phyloP scores from a whole-genome alignment of 2,329 filamentous ascomycete species.

The Fusarium hainanense region DNA sequence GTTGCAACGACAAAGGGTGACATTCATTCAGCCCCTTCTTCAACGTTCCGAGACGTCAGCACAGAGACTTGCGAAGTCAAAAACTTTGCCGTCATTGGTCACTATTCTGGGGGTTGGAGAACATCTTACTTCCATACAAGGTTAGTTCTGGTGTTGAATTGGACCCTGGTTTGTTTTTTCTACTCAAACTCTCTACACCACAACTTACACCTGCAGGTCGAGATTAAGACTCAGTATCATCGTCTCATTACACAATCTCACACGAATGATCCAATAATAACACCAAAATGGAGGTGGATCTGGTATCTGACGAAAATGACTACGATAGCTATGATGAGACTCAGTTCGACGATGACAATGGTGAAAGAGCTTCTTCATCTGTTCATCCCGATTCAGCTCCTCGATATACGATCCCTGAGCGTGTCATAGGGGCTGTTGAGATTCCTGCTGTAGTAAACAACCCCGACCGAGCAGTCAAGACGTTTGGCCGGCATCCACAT shows the following conservation, averaged over 20 bases:
- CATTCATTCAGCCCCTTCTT: not conserved
- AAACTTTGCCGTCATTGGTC: not conserved
- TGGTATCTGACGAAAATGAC: slow-evolving; percentile 37
- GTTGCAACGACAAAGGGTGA: not conserved
- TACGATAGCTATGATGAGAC: slow-evolving; percentile 38
- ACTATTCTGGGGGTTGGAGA: not conserved
- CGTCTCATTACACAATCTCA: too few species aligned
- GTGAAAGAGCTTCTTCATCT: slow-evolving; percentile 2
- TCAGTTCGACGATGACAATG: slow-evolving; percentile 18
- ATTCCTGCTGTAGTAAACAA: slow-evolving; percentile 58
- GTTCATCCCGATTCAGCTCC: slow-evolving; percentile 45
- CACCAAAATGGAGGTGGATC: slow-evolving; percentile 10
- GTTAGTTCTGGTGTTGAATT: slow-evolving; percentile 19
- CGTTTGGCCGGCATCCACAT: slow-evolving; percentile 55
- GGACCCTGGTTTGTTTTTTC: slow-evolving; percentile 16
- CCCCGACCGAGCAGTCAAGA: slow-evolving; percentile 56
- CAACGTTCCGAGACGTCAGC: not conserved
- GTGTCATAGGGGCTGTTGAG: slow-evolving; percentile 55
- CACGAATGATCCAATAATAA: not conserved
- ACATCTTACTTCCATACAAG: not conserved
- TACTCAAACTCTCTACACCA: not conserved
- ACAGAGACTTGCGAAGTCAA: not conserved
- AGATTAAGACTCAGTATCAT: not conserved
- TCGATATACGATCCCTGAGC: slow-evolving; percentile 50
- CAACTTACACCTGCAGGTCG: slow-evolving; percentile 14